phyloP scores from a whole-genome alignment of 441 rosid genomes.

The Adansonia grandidieri region DNA sequence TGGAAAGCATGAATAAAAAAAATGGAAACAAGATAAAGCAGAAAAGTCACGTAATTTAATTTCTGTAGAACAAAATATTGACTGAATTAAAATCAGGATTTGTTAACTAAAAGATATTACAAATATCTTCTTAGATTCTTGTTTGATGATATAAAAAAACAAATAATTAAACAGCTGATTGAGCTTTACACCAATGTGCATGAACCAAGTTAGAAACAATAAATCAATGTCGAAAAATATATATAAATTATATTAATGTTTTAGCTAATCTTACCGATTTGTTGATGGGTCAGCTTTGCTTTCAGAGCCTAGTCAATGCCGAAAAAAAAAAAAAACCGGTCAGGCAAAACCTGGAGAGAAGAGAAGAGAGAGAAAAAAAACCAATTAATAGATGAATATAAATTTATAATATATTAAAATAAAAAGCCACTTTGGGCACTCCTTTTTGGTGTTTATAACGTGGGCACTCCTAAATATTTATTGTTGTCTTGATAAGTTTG shows the following conservation, averaged over 20 bases:
- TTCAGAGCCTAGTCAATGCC: constrained; percentile 58
- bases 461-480: constrained; percentile 21
- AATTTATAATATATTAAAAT: neutral
- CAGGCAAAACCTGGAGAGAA: constrained; percentile 31
- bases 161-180: constrained; percentile 26
- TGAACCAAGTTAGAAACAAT: constrained; percentile 26
- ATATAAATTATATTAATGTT: constrained; percentile 21
- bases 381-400: neutral
- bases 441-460: neutral
- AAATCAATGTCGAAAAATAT: constrained; percentile 21
- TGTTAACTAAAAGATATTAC: constrained; percentile 24
- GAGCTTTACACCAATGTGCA: constrained; percentile 26
- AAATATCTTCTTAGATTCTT: constrained; percentile 35
- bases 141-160: constrained; percentile 23
- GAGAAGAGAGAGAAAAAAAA: neutral
- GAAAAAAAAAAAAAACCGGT: constrained; percentile 37
- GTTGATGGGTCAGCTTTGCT: constrained; percentile 36
- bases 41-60: neutral
- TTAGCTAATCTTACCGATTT: constrained; percentile 54
- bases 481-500: neutral
- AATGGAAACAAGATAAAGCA: constrained; percentile 29
- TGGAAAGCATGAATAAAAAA: constrained; percentile 27
- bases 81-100: constrained; percentile 33
- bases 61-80: constrained; percentile 31
- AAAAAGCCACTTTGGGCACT: constrained; percentile 22